A percentile compares a stretch with the other conserved stretches of the same genome.
These are phyloP conservation scores for Lactifluus echinatus DNA, from an alignment of 768 basidiomycete genomes.

Conservation along the genomic window DNA sequence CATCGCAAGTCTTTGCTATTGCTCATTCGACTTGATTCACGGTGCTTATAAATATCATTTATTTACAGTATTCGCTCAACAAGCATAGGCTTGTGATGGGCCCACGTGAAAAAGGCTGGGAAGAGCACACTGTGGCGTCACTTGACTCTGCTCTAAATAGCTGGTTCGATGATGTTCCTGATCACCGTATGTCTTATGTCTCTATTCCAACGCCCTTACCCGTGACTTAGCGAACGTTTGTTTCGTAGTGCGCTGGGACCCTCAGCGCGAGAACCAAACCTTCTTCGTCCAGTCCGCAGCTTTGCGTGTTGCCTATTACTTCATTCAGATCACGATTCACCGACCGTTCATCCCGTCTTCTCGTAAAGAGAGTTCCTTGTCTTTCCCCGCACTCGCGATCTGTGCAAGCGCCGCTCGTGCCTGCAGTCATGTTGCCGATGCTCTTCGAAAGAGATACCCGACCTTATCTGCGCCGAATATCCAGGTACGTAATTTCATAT, in stretches of 20 bases:
- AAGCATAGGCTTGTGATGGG: conserved; percentile 10
- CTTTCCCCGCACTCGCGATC: conserved; percentile 43
- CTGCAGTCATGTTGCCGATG: conserved; percentile 36
- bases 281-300: conserved; percentile 34
- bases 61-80: conserved; percentile 19
- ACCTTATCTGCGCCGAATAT: conserved; percentile 17
- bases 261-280: conserved; percentile 28
- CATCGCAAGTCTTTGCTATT: conserved; percentile 33
- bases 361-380: conserved; percentile 25
- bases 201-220: neutral
- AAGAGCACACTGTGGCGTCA: conserved; percentile 18
- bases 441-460: conserved; percentile 22
- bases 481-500: neutral
- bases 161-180: conserved; percentile 35
- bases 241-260: conserved; percentile 36
- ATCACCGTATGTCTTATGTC: conserved; percentile 29
- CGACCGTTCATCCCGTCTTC: conserved; percentile 41
- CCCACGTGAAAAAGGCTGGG: conserved; percentile 18
- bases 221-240: neutral
- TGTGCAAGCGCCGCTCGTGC: conserved; percentile 46
- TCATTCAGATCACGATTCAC: conserved; percentile 39
- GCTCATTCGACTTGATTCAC: neutral
- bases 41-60: neutral
- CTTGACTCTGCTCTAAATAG: conserved; percentile 21
- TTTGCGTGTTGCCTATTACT: conserved; percentile 35